phyloP scores from a whole-genome alignment of 2,329 filamentous ascomycete species.

The Didymella sp. region DNA sequence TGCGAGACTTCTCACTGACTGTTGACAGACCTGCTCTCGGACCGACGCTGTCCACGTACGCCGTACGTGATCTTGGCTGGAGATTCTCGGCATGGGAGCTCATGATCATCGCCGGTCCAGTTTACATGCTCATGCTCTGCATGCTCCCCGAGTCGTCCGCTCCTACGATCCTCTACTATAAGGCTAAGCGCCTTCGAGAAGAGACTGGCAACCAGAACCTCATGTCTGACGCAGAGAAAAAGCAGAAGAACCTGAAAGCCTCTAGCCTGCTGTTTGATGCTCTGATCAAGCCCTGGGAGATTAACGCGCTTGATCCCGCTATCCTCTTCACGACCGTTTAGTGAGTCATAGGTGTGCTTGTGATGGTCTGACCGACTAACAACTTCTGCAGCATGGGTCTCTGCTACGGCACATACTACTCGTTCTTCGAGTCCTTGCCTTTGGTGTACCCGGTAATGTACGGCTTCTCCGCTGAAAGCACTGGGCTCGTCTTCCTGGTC shows the following conservation, averaged over 20 bases:
- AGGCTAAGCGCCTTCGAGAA: slow-evolving; percentile 76
- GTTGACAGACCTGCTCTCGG: slow-evolving; percentile 62
- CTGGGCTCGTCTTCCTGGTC: slow-evolving; percentile 84
- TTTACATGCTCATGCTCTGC: slow-evolving; percentile 78
- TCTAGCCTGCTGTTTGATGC: slow-evolving; percentile 57
- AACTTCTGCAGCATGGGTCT: slow-evolving; percentile 67
- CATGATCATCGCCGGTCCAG: slow-evolving; percentile 73
- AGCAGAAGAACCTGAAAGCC: slow-evolving; percentile 54
- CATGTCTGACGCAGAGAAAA: slow-evolving; percentile 80
- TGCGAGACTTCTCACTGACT: not conserved
- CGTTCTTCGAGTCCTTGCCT: slow-evolving; percentile 70
- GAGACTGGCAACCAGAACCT: slow-evolving; percentile 69
- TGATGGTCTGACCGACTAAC: not conserved
- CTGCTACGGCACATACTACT: slow-evolving; percentile 74
- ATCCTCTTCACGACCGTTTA: slow-evolving; percentile 83
- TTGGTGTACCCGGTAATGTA: slow-evolving; percentile 78
- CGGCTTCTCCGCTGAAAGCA: slow-evolving; percentile 73
- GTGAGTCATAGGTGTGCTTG: not conserved
- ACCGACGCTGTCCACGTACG: slow-evolving; percentile 73
- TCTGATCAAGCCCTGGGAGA: slow-evolving; percentile 78
- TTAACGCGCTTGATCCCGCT: slow-evolving; percentile 82
- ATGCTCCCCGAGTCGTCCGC: slow-evolving; percentile 87
- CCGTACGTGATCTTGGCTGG: slow-evolving; percentile 74
- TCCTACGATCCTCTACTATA: slow-evolving; percentile 60
- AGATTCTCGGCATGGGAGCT: slow-evolving; percentile 86